Percentiles rank a stretch among this genome's conserved stretches.
These are phyloP conservation scores for Coix lacrymajobi DNA, from an alignment of 176 grass and related monocot genomes.

Conservation along the genomic window DNA sequence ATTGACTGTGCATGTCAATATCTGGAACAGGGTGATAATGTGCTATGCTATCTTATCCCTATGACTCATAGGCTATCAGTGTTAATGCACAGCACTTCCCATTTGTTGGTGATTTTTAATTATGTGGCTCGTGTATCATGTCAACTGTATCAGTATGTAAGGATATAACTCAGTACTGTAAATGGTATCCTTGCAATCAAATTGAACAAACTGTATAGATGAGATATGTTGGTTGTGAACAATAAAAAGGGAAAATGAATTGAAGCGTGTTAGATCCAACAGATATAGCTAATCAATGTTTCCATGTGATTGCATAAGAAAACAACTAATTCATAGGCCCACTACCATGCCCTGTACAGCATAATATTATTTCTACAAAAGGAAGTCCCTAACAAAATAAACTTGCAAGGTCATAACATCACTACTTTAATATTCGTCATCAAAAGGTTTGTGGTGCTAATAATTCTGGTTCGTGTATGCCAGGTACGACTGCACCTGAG, in stretches of 20 bases:
- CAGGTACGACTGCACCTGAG: conserved; percentile 14
- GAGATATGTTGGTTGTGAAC: conserved; percentile 19
- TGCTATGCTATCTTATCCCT: not conserved
- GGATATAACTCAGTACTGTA: conserved; percentile 6
- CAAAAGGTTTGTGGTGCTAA: conserved; percentile 13
- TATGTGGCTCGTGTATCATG: not conserved
- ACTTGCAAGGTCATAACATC: not conserved
- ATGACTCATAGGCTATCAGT: not conserved
- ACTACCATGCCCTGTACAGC: conserved; percentile 12
- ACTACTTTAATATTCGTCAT: not conserved
- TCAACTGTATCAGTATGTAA: conserved; percentile 6
- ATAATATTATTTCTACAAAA: conserved; percentile 7
- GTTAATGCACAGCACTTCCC: not conserved
- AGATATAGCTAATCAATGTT: conserved; percentile 40
- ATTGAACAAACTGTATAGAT: not conserved
- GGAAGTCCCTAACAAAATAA: conserved; percentile 17
- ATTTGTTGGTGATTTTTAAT: not conserved
- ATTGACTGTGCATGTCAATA: not conserved
- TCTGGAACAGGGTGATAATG: not conserved
- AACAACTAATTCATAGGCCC: conserved; percentile 26
- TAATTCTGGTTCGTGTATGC: conserved; percentile 16
- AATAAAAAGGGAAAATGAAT: conserved; percentile 15
- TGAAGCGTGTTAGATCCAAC: conserved; percentile 19
- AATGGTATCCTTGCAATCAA: conserved; percentile 2
- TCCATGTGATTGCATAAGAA: conserved; percentile 34